Evolutionary conservation across 805 yeast species (phyloP), one percentile per base, ranked within the genome.

Genomic region (Vanderwaltozyma yarrowii): DNA sequence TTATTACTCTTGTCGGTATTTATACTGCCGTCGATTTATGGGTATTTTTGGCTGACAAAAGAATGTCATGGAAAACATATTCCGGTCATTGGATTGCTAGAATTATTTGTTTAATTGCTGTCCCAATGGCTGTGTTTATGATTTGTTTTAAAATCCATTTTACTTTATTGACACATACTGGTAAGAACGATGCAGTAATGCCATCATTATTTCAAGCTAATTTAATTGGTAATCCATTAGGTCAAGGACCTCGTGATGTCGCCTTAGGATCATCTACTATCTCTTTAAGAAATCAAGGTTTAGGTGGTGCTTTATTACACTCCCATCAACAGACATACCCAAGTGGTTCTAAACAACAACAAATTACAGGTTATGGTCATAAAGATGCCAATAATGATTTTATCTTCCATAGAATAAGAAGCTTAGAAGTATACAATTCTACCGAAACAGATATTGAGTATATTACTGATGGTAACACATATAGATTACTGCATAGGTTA

Each of bases 291-390:
- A 69, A 83, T 25, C 89, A 80, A 51, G 89, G 88, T 12, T 64
- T 80, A 30, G 78, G 84, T 33, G 86, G 88, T 37, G 76, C 79
- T 42, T 64, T 85, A 45, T 64, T 92, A 44, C 98, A 92, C 58
- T 89, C 97, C 0, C 98, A 92, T 56, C 67, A 70, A 14, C 94
- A 83, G 56, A 60, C 71, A 11, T 92, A 79, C 57, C 98, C 98
- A 13, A 86, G 77, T 46, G 97, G 97, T 3, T 84, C 96, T 2
- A 71, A 73, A 45, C 97, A 92, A 63, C 96, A 88, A 60, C 99
- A 92, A 62, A 71, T 92, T 35, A 92, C 98, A 20, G 84, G 92
- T 6, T 92, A 92, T 59, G 84, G 88, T 15, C 86, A 78, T 61
- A 85, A 85, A 56, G 97, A 92, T 59, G 63, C 70, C 37, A 89